Evolutionary conservation across 345 rosid genomes (phyloP), one percentile per base, ranked within the genome.

Genomic region (Murraya koenigii): DNA sequence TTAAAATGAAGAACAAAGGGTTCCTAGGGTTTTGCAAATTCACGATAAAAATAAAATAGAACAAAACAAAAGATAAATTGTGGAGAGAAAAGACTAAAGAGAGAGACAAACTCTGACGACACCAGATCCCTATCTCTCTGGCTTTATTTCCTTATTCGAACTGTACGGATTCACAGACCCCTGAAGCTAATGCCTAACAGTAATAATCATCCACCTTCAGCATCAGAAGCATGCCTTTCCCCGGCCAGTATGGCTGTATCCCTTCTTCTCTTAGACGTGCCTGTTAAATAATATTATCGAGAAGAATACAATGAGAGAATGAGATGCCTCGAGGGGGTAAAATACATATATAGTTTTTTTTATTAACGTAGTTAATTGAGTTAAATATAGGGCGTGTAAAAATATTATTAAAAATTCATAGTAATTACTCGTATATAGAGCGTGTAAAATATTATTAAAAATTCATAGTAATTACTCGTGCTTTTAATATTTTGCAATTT

Each of bases 101-200:
- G 25, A 56, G 55, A 26, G 80, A 80, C 84, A 81, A 76, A 72
- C 17, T 69, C 82, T 84, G 82, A 75, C 82, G 59, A 60, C 64
- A 28, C 28, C 26, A 60, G 30, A 60, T 44, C 49, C 17, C 49
- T 44, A 44, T 44, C 0, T 44, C 0, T 44, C 17, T 44, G 49
- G 49, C 49, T 44, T 44, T 11, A 11, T 44, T 44, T 44, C 13
- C 49, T 44, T 44, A 44, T 44, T 44, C 49, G 49, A 44, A 0
- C 2, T 44, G 49, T 44, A 44, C 49, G 49, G 49, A 44, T 44
- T 44, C 49, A 44, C 49, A 44, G 17, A 3, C 49, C 49, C 49
- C 49, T 44, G 49, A 13, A 44, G 17, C 49, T 44, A 44, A 44
- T 44, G 49, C 49, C 49, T 13, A 44, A 44, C 49, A 44, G 49